Conservation (phyloP, 2,329 filamentous ascomycete genomes). For the Colletotrichum spaethianum region DNA sequence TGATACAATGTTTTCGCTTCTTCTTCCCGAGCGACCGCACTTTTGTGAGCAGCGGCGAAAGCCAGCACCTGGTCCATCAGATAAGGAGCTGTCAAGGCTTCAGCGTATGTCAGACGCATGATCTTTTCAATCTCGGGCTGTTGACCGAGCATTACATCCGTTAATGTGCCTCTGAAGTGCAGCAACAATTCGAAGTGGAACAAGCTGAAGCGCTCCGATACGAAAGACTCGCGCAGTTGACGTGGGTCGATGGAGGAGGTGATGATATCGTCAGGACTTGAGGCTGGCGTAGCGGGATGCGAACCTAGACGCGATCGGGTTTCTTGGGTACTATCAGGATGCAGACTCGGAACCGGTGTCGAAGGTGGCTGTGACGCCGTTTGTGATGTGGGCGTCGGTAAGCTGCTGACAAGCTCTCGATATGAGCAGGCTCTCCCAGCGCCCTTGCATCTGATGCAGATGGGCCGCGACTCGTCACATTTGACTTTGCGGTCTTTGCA, state of each 20-base stretch:
- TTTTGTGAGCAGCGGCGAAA: conserved; percentile 59
- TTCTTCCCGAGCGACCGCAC: conserved; percentile 45
- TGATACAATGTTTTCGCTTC: conserved; percentile 47
- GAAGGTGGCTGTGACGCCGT: conserved; percentile 41
- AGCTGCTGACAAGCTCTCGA: not conserved
- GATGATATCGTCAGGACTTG: too few relatives aligned
- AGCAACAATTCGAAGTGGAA: conserved; percentile 15
- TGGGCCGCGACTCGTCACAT: conserved; percentile 58
- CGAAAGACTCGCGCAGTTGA: not conserved
- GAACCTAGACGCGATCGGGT: not conserved
- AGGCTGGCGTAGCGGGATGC: not conserved
- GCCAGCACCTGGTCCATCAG: conserved; percentile 64
- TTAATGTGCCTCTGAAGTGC: not conserved
- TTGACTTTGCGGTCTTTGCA: conserved; percentile 58
- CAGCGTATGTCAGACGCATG: not conserved
- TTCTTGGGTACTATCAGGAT: not conserved
- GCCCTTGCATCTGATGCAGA: conserved; percentile 57
- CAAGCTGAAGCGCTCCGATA: conserved; percentile 4
- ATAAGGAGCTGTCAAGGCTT: conserved; percentile 53
- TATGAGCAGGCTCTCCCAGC: conserved; percentile 54
- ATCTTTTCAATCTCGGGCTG: not conserved
- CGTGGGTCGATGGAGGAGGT: not conserved
- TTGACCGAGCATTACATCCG: not conserved
- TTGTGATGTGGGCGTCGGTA: not conserved
- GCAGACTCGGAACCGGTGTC: conserved; percentile 53